Percentiles rank a stretch among this genome's conserved stretches.
Conservation (phyloP, 495 filamentous ascomycete genomes). For the Tuber aestivum region DNA sequence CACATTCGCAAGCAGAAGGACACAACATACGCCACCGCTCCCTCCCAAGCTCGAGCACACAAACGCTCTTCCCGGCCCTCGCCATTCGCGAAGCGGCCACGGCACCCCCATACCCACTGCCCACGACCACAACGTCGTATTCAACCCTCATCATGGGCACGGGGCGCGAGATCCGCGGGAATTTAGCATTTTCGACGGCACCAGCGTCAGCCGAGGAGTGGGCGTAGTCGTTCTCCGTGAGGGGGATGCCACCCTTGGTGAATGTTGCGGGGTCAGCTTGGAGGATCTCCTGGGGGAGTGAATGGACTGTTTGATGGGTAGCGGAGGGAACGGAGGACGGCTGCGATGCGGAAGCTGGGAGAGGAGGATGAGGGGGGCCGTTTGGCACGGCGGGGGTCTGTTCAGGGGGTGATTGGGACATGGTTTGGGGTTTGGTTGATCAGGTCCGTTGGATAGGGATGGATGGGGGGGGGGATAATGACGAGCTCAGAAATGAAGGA, state of each 20-base stretch:
- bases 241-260: slow-evolving; percentile 6
- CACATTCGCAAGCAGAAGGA: not conserved
- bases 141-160: slow-evolving; percentile 52
- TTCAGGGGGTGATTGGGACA: not conserved
- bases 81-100: slow-evolving; percentile 63
- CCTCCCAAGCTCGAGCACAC: slow-evolving; percentile 57
- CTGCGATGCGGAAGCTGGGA: not conserved
- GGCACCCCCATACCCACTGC: slow-evolving; percentile 63
- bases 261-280: slow-evolving; percentile 10
- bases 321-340: too few species aligned
- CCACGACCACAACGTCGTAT: slow-evolving; percentile 64
- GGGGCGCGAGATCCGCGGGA: slow-evolving; percentile 54
- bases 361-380: not conserved
- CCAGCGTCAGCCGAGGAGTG: slow-evolving; percentile 3
- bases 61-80: slow-evolving; percentile 56
- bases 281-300: slow-evolving; percentile 10
- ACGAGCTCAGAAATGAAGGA: not conserved
- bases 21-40: slow-evolving; percentile 54
- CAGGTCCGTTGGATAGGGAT: not conserved
- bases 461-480: not conserved
- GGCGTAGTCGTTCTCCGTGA: slow-evolving; percentile 6
- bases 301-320: not conserved
- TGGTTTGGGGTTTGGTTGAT: slow-evolving; percentile 1
- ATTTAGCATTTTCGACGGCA: slow-evolving; percentile 26
- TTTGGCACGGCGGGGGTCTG: not conserved